Evolutionary conservation across 768 basidiomycete species (phyloP), one percentile per base, ranked within the genome.

Genomic region (Lactifluus piperatus): DNA sequence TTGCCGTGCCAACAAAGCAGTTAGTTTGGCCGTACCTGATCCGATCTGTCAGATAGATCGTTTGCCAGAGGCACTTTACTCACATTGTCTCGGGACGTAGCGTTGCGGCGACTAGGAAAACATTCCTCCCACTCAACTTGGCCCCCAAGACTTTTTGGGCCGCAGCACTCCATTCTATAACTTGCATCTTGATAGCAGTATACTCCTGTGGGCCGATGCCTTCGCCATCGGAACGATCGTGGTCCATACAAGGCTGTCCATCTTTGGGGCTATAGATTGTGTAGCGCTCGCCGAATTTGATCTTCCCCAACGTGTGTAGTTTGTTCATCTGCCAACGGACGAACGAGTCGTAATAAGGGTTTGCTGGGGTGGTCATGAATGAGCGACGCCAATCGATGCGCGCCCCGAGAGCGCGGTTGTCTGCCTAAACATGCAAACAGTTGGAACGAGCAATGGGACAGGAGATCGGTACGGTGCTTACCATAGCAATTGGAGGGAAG

Each of bases 161-260:
- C 13, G 76, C 79, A 24, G 80, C 76, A 63, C 88, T 86, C 88
- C 91, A 98, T 59, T 89, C 76, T 14, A 85, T 74, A 2, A 98
- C 93, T 72, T 91, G 84, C 89, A 98, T 91, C 77, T 97, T 97
- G 71, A 98, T 73, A 20, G 78, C 88, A 20, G 94, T 91, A 74
- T 98, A 98, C 69, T 98, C 95, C 68, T 94, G 92, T 4, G 97
- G 97, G 6, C 91, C 92, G 56, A 93, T 76, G 48, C 87, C 95
- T 73, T 99, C 97, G 43, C 97, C 97, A 59, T 92, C 91, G 52
- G 84, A 81, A 57, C 97, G 88, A 72, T 99, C 97, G 75, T 99
- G 97, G 73, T 99, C 97, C 97, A 99, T 98, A 69, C 97, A 99
- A 0, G 97, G 95, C 69, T 98, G 97, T 2, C 94, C 94, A 66